Base-by-base conservation (phyloP, 805 yeast species). In the Suhomyces tanzawaensis region DNA sequence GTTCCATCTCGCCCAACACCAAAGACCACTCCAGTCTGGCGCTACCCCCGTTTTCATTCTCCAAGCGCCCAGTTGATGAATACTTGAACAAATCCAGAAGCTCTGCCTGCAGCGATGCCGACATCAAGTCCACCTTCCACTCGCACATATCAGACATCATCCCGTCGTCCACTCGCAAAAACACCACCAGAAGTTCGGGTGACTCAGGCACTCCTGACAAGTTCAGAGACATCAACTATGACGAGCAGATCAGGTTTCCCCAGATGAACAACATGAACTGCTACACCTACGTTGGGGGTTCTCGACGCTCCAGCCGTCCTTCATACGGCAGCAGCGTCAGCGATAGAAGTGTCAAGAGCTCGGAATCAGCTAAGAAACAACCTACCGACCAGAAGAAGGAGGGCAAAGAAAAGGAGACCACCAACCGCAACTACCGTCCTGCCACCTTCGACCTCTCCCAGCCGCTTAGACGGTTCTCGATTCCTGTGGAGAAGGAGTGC, bases 181-280 rank as follows among this genome's bases (percentile, higher is more conserved):
- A 29, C 18, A 25, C 41, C 7, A 22, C 19, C 15, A 28, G 24
- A 7, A 27, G 13, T 11, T 15, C 39, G 14, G 18, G 6, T 5
- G 33, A 21, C 4, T 31, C 34, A 18, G 24, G 23, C 11, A 19
- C 15, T 8, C 21, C 26, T 9, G 17, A 23, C 14, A 24, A 7
- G 12, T 39, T 31, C 18, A 37, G 33, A 7, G 49, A 46, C 17
- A 24, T 69, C 42, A 68, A 75, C 51, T 75, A 74, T 45, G 76
- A 75, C 46, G 78, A 75, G 42, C 75, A 74, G 47, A 76, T 76
- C 34, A 53, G 81, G 40, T 78, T 79, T 24, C 81, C 81, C 8
- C 52, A 79, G 34, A 71, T 74, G 76, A 62, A 69, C n/a, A 64
- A 46, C 45, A 49, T 53, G 36, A 54, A 51, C 30, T 55, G 51